phyloP scores from a whole-genome alignment of 306 rosid genomes.

The Quercus cerris region DNA sequence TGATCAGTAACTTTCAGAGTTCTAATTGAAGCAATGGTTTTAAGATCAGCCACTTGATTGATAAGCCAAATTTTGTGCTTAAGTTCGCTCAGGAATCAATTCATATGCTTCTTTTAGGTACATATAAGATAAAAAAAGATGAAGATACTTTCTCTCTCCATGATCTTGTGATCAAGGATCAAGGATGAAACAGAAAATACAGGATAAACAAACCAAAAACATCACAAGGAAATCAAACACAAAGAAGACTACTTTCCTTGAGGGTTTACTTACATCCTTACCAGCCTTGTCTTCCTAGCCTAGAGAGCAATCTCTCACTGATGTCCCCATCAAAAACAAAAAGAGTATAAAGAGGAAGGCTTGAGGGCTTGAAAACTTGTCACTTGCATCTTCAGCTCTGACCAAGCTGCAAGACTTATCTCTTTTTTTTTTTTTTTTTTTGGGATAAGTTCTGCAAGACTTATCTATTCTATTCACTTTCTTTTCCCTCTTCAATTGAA shows the following conservation, averaged over 20 bases:
- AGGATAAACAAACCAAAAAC: not conserved
- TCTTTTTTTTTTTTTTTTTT: too few relatives aligned
- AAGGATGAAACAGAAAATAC: too few relatives aligned
- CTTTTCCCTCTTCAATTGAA: not conserved
- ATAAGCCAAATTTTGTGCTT: not conserved
- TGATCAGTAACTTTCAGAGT: not conserved
- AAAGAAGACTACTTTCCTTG: not conserved
- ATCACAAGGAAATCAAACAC: not conserved
- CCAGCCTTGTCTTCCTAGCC: not conserved
- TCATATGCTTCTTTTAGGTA: not conserved
- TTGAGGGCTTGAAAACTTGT: not conserved
- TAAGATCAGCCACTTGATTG: not conserved
- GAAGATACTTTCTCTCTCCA: not conserved
- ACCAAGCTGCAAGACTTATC: not conserved
- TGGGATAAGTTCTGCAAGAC: not conserved
- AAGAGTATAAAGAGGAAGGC: not conserved
- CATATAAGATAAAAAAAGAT: not conserved
- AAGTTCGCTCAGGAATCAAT: not conserved
- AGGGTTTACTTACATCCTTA: not conserved
- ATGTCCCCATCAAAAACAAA: not conserved
- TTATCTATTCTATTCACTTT: not conserved
- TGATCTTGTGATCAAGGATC: not conserved
- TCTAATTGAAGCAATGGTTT: not conserved
- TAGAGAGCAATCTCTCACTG: not conserved
- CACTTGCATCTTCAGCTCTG: not conserved